Evolutionary conservation across 176 grass and related monocot species (phyloP).

Genomic region (Cenchrus fungigraminus): DNA sequence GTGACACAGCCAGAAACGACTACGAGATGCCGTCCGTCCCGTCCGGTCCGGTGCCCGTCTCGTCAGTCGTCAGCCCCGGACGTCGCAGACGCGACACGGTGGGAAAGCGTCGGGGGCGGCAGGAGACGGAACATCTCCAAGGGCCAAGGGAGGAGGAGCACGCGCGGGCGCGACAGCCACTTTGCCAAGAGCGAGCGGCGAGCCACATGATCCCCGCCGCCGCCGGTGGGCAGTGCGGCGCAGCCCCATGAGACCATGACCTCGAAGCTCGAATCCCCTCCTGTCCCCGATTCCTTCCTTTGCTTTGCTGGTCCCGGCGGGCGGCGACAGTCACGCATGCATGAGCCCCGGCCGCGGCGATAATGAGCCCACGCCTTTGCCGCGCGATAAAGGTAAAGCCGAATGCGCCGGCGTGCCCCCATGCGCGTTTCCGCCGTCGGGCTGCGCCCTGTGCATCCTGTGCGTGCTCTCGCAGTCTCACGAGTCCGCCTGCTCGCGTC

Average conservation of each 20-base stretch:
- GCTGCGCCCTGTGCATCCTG: background rate
- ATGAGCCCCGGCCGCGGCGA: background rate
- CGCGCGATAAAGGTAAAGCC: conserved; percentile 39
- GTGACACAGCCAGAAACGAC: background rate
- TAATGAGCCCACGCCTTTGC: conserved; percentile 29
- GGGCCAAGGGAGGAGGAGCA: background rate
- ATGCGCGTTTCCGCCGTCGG: conserved; percentile 16
- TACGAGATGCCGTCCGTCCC: background rate
- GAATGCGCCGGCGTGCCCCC: background rate
- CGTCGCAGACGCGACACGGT: background rate
- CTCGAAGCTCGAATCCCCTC: background rate
- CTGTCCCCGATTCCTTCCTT: background rate
- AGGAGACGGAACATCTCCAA: background rate
- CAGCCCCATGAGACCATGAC: background rate
- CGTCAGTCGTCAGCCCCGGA: background rate
- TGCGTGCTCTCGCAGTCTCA: conserved; percentile 33
- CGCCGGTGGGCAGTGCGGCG: background rate
- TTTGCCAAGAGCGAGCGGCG: background rate
- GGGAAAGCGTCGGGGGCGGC: background rate
- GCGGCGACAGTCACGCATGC: background rate
- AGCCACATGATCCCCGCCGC: background rate
- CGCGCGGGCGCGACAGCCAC: background rate
- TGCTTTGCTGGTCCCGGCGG: background rate
- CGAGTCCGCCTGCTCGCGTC: background rate
- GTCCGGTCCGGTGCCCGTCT: too few species aligned